Base-by-base conservation (phyloP, 2,329 filamentous ascomycete genomes). In the Fonsecaea pugnacius region DNA sequence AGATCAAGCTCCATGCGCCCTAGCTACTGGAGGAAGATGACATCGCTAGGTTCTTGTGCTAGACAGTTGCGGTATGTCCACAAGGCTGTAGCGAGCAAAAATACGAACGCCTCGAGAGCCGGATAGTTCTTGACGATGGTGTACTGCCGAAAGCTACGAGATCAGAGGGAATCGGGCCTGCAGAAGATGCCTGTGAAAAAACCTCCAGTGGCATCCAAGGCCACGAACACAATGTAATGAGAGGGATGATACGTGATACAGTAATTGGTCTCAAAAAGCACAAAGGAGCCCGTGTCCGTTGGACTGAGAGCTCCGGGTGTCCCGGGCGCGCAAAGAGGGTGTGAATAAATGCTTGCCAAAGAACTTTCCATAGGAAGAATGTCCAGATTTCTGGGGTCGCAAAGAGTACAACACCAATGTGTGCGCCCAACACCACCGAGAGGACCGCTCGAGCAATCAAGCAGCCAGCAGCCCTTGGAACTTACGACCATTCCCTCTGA, bases 321-420 rank as follows among this genome's bases (percentile, higher is more conserved):
- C 53, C 86, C 80, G 0, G 84, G 84, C 0, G 84, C 85, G 46
- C n/a, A n/a, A 79, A 77, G 4, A 87, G 73, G 0, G 83, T 85
- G 73, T 85, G 87, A 24, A 87, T 76, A 67, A 87, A 87, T 0
- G 84, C 82, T 53, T 82, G 76, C 84, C 84, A 87, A 2, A 88
- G 78, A n/a, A 84, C 82, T 66, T 83, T 84, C 1, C 83, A 76
- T 0, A 85, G 85, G 60, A 87, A 87, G 64, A 86, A 86, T 0
- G 84, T 87, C 66, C 79, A 82, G 66, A 87, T 85, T 74, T 87
- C 85, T 74, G 85, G 83, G 62, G 86, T 87, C 51, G 80, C 83
- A 72, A 88, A 88, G 3, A 87, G 75, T 0, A 87, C 85, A 8
- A 85, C 85, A 1, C 85, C 85, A 58, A 87, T 86, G 0, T 85